Percentiles rank a stretch among this genome's conserved stretches.
phyloP scores from a whole-genome alignment of 768 basidiomycete genomes.

The Leccinum fibrillosum region DNA sequence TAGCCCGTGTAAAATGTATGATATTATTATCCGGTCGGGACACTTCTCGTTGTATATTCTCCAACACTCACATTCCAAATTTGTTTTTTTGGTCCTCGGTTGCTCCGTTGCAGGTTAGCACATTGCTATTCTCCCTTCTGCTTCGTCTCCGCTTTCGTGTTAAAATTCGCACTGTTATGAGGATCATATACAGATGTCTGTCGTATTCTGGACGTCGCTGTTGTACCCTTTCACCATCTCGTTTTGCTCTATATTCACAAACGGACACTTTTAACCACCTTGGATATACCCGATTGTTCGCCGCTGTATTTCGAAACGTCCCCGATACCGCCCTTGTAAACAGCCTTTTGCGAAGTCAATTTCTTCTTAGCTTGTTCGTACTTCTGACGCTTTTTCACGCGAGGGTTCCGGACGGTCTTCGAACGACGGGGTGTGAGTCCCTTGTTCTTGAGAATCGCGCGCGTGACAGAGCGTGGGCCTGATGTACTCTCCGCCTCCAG shows the following conservation, averaged over 20 bases:
- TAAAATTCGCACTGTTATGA: constrained; percentile 10
- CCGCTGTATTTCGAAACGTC: constrained; percentile 80
- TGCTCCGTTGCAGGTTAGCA: constrained; percentile 7
- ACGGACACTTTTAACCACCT: constrained; percentile 82
- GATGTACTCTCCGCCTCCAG: constrained; percentile 37
- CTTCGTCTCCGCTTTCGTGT: constrained; percentile 1
- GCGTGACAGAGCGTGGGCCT: constrained; percentile 86
- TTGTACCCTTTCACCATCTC: constrained; percentile 11
- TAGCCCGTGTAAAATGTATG: constrained; percentile 22
- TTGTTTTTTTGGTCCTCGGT: constrained; percentile 4
- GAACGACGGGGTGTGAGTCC: constrained; percentile 89
- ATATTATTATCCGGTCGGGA: constrained; percentile 22
- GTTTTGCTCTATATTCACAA: constrained; percentile 37
- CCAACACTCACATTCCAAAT: constrained; percentile 1
- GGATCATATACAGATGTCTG: constrained; percentile 12
- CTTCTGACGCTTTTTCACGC: constrained; percentile 92
- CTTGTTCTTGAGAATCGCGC: constrained; percentile 90
- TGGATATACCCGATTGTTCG: constrained; percentile 90
- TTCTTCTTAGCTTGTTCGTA: constrained; percentile 97
- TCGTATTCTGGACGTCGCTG: constrained; percentile 8
- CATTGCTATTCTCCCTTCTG: constrained; percentile 18
- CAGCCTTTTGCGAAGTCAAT: constrained; percentile 81
- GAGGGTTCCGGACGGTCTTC: constrained; percentile 91
- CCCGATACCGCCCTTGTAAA: constrained; percentile 86
- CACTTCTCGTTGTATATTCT: constrained; percentile 12